Conservation (phyloP, 2,329 filamentous ascomycete species). For the Calonectria hawksworthii region DNA sequence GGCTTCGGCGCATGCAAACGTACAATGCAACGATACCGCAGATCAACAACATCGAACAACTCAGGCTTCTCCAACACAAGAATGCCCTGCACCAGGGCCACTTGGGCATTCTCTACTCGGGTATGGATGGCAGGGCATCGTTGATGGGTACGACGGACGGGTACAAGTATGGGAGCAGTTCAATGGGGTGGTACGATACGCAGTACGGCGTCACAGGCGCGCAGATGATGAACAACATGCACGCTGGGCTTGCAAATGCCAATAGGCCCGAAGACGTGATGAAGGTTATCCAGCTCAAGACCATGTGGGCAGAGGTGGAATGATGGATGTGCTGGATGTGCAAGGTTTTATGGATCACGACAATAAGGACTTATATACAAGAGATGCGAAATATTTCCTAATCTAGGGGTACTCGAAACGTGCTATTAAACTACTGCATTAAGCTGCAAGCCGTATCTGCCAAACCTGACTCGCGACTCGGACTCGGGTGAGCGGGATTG, state of each 20-base stretch:
- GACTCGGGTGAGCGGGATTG: neutral
- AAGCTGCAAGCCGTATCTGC: neutral
- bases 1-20: slow-evolving; percentile 43
- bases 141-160: slow-evolving; percentile 48
- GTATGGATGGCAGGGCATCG: slow-evolving; percentile 46
- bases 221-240: slow-evolving; percentile 51
- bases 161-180: slow-evolving; percentile 51
- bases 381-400: neutral
- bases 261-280: slow-evolving; percentile 45
- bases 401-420: neutral
- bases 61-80: slow-evolving; percentile 49
- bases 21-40: slow-evolving; percentile 48
- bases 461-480: neutral
- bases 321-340: slow-evolving; percentile 31
- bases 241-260: slow-evolving; percentile 47
- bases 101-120: slow-evolving; percentile 51
- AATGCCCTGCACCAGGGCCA: slow-evolving; percentile 52
- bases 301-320: slow-evolving; percentile 51
- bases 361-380: neutral
- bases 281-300: slow-evolving; percentile 43
- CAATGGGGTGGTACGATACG: slow-evolving; percentile 53
- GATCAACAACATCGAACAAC: slow-evolving; percentile 45
- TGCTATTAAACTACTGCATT: neutral
- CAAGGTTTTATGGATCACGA: neutral
- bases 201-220: slow-evolving; percentile 50